A percentile compares a stretch with the other conserved stretches of the same genome.
These are phyloP conservation scores for Chenopodium quinoa DNA, from an alignment of 148 eudicot species.

Conservation along the genomic window DNA sequence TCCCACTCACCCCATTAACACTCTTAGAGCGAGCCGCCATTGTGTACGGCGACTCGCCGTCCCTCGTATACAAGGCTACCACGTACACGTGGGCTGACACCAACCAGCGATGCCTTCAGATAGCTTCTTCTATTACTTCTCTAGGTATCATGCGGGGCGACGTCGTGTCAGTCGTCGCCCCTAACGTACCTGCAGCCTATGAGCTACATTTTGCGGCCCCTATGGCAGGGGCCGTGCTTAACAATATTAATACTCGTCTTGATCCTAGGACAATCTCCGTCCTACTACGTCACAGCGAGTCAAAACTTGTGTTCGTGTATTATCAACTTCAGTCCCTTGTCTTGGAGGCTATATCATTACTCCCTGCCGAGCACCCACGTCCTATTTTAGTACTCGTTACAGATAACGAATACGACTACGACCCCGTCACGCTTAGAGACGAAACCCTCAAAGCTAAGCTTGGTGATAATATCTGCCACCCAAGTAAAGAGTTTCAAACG, in stretches of 20 bases:
- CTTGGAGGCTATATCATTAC: conserved; percentile 15
- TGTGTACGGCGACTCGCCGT: conserved; percentile 18
- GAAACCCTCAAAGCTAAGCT: not conserved
- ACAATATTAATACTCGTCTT: conserved; percentile 20
- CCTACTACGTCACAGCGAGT: conserved; percentile 20
- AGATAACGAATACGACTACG: conserved; percentile 16
- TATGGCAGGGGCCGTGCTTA: conserved; percentile 27
- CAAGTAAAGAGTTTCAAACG: not conserved
- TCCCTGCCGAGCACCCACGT: conserved; percentile 16
- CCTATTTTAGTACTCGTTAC: conserved; percentile 14
- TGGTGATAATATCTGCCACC: not conserved
- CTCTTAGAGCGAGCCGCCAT: conserved; percentile 19
- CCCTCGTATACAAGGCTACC: conserved; percentile 20
- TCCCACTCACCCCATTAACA: conserved; percentile 24
- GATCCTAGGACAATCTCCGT: conserved; percentile 24
- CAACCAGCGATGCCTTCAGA: conserved; percentile 14
- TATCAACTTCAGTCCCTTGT: conserved; percentile 18
- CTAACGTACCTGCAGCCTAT: conserved; percentile 25
- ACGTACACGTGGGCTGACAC: conserved; percentile 19
- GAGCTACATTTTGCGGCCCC: conserved; percentile 28
- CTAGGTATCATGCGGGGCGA: conserved; percentile 12
- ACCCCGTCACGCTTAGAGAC: not conserved
- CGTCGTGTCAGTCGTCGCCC: conserved; percentile 23
- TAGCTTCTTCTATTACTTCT: conserved; percentile 16
- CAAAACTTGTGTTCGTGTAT: conserved; percentile 23